phyloP scores from a whole-genome alignment of 2,329 filamentous ascomycete genomes.

The Epichloe hybrida region DNA sequence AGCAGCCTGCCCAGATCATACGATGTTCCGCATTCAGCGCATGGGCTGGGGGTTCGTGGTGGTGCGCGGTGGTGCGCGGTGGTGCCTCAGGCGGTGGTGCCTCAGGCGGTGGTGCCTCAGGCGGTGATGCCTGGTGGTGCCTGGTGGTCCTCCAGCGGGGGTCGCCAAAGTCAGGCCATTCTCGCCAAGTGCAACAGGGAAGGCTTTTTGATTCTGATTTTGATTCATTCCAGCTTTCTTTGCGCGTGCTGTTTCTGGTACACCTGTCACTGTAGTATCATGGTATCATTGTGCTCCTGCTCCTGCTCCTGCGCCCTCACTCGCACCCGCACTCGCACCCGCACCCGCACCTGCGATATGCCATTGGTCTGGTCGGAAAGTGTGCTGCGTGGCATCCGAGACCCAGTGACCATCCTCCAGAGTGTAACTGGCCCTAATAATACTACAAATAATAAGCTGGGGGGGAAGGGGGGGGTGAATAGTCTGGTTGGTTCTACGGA shows the following conservation, averaged over 20 bases:
- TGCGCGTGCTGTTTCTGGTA: neutral
- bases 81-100: no score
- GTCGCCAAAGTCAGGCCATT: conserved; percentile 10
- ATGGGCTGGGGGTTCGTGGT: conserved; percentile 5
- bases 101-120: no score
- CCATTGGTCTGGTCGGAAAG: no score
- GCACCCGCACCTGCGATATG: no score
- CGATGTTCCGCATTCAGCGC: conserved; percentile 7
- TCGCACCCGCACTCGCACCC: no score
- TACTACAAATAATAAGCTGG: neutral
- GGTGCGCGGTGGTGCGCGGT: conserved; percentile 1
- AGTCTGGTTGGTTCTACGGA: neutral
- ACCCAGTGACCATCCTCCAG: neutral
- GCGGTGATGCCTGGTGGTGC: no score
- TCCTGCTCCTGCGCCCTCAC: neutral
- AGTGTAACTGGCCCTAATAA: no score
- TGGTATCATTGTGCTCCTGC: neutral
- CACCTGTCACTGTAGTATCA: no score
- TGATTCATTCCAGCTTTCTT: neutral
- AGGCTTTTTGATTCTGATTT: neutral
- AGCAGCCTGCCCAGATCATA: conserved; percentile 6
- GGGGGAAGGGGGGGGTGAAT: neutral
- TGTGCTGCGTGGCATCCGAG: no score
- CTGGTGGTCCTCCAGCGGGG: neutral
- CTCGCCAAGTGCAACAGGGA: neutral